A percentile compares a stretch with the other conserved stretches of the same genome.
Evolutionary conservation across 208 protist species (phyloP).

Genomic region (Crithidia sp.): DNA sequence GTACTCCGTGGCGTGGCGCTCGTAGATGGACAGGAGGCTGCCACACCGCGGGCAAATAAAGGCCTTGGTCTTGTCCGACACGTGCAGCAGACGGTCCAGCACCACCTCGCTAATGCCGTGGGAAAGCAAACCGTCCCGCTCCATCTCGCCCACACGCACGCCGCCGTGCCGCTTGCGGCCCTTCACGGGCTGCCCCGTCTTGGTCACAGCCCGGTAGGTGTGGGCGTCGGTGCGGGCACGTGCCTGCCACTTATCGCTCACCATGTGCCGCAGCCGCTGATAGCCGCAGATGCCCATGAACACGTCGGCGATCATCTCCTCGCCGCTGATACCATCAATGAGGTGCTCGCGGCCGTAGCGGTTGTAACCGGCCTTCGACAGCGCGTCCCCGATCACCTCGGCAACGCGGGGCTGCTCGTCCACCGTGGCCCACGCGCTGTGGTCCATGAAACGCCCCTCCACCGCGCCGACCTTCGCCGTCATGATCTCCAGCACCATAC

Average conservation of each 20-base stretch:
- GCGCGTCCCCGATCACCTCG: constrained; percentile 96
- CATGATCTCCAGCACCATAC: constrained; percentile 98
- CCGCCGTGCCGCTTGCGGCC: constrained; percentile 96
- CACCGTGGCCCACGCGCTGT: constrained; percentile 92
- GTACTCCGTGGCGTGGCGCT: constrained; percentile 86
- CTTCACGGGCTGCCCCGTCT: constrained; percentile 99
- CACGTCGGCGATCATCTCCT: constrained; percentile 97
- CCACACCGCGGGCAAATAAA: constrained; percentile 85
- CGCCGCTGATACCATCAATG: constrained; percentile 95
- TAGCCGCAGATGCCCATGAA: constrained; percentile 99
- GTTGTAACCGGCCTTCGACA: constrained; percentile 95
- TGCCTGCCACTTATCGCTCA: constrained; percentile 99
- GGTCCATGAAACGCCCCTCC: constrained; percentile 96
- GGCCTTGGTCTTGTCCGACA: constrained; percentile 90
- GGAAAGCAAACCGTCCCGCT: constrained; percentile 99
- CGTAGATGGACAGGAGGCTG: constrained; percentile 86
- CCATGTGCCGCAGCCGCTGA: constrained; percentile 99
- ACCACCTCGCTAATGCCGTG: constrained; percentile 99
- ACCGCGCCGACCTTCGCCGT: constrained; percentile 96
- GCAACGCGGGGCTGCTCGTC: constrained; percentile 67
- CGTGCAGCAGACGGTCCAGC: constrained; percentile 97
- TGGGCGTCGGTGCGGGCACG: constrained; percentile 86
- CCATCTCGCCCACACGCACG: constrained; percentile 99
- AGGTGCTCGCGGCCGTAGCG: constrained; percentile 97
- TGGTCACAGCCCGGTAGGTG: constrained; percentile 94